Percentiles rank a stretch among this genome's conserved stretches.
These are phyloP conservation scores for Paramecium tetraurelia DNA, from an alignment of 73 alveolate genomes.

Conservation along the genomic window DNA sequence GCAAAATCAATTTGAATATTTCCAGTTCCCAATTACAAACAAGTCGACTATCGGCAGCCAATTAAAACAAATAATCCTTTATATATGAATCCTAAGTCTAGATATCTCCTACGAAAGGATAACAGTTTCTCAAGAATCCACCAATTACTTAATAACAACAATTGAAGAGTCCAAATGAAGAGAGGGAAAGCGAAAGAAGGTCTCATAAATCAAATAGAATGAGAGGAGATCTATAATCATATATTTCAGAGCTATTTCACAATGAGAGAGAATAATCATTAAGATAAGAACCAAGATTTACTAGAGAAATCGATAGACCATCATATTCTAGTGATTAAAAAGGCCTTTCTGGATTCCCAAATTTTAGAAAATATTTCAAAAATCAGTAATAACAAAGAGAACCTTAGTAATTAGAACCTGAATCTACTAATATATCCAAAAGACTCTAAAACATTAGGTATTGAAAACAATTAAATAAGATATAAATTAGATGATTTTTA, in stretches of 20 bases:
- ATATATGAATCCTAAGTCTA: background rate
- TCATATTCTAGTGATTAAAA: background rate
- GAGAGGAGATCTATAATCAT: constrained; percentile 7
- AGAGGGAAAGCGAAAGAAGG: constrained; percentile 2
- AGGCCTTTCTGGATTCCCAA: constrained; percentile 24
- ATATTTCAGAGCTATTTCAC: constrained; percentile 15
- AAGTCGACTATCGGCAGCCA: background rate
- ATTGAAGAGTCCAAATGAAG: background rate
- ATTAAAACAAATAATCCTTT: background rate
- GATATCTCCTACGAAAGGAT: background rate
- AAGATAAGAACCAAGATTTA: background rate
- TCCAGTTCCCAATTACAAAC: background rate
- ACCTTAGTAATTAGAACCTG: background rate
- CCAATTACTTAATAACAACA: background rate
- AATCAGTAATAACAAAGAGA: background rate
- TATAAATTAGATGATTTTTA: constrained; percentile 31
- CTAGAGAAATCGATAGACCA: background rate
- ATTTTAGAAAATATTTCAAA: constrained; percentile 8
- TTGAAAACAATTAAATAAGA: background rate
- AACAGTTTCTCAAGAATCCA: background rate
- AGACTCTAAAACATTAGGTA: constrained; percentile 8
- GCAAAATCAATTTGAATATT: background rate
- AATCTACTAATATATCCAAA: background rate
- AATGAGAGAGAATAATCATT: background rate
- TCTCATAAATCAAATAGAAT: constrained; percentile 26